These are phyloP conservation scores for Xylaria scruposa DNA, from an alignment of 495 filamentous ascomycete genomes.

Conservation along the genomic window DNA sequence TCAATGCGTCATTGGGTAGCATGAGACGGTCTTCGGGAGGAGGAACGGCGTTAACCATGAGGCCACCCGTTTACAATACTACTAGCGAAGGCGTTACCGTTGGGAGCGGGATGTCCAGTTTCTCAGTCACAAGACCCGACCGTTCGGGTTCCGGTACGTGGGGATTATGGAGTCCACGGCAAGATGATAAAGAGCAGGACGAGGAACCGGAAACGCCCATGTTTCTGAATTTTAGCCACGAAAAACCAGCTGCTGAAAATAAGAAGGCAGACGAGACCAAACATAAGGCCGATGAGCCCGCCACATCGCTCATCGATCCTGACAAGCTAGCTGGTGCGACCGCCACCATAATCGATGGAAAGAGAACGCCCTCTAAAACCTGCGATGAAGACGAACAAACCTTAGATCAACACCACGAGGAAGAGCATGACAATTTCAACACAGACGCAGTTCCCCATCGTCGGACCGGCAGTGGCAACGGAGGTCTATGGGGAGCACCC, in stretches of 20 bases:
- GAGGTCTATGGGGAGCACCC: constrained; percentile 49
- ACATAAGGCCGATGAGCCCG: not conserved
- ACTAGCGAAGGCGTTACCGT: constrained; percentile 43
- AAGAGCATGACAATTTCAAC: constrained; percentile 38
- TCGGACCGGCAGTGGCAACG: constrained; percentile 34
- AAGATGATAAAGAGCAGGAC: constrained; percentile 37
- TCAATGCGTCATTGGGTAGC: constrained; percentile 41
- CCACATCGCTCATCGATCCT: not conserved
- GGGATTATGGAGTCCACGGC: constrained; percentile 48
- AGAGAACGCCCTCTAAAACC: not conserved
- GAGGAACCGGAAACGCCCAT: constrained; percentile 54
- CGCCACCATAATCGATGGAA: not conserved
- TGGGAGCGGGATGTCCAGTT: constrained; percentile 44
- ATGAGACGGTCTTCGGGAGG: constrained; percentile 38
- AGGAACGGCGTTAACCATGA: constrained; percentile 18
- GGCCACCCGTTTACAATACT: constrained; percentile 19
- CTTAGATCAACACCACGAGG: constrained; percentile 20
- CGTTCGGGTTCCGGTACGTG: constrained; percentile 39
- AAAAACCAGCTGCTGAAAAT: constrained; percentile 24
- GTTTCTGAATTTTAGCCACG: constrained; percentile 52
- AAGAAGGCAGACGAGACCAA: constrained; percentile 13
- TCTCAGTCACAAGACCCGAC: constrained; percentile 34
- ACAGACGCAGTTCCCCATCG: constrained; percentile 29
- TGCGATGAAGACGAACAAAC: not conserved
- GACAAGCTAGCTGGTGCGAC: not conserved